Percentiles rank a stretch among this genome's conserved stretches.
These are phyloP conservation scores for Ilex asprella DNA, from an alignment of 257 asterid species.

Conservation along the genomic window DNA sequence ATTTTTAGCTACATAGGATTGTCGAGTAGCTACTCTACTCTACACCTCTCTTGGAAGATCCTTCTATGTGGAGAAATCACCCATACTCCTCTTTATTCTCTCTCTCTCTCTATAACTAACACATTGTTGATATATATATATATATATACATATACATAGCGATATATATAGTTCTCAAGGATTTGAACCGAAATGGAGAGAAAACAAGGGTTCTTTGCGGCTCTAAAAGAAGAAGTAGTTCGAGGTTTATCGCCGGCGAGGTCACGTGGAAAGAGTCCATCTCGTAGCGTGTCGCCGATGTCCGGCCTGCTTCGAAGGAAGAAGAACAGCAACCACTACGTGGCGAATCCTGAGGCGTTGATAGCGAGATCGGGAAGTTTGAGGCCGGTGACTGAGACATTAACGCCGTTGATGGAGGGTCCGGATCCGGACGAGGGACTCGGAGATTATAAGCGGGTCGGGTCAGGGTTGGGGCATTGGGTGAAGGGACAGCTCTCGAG, in stretches of 20 bases:
- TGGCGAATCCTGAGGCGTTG: slow-evolving; percentile 22
- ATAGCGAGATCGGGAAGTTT: slow-evolving; percentile 68
- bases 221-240: slow-evolving; percentile 76
- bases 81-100: background rate
- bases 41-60: too few species aligned
- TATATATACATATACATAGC: too few species aligned
- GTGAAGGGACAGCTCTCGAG: slow-evolving; percentile 60
- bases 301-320: slow-evolving; percentile 55
- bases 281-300: slow-evolving; percentile 64
- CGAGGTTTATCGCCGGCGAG: slow-evolving; percentile 83
- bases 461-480: slow-evolving; percentile 68
- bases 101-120: background rate
- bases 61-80: background rate
- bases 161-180: background rate
- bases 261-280: slow-evolving; percentile 74
- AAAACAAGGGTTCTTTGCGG: slow-evolving; percentile 85
- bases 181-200: slow-evolving; percentile 47
- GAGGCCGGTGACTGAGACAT: slow-evolving; percentile 60
- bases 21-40: background rate
- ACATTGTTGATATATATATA: too few species aligned
- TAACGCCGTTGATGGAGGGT: slow-evolving; percentile 74
- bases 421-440: slow-evolving; percentile 64
- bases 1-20: background rate
- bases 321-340: slow-evolving; percentile 23
- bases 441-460: slow-evolving; percentile 55